Evolutionary conservation across 2,329 filamentous ascomycete species (phyloP), one percentile per base, ranked within the genome.

Genomic region (Penicillium sp.): DNA sequence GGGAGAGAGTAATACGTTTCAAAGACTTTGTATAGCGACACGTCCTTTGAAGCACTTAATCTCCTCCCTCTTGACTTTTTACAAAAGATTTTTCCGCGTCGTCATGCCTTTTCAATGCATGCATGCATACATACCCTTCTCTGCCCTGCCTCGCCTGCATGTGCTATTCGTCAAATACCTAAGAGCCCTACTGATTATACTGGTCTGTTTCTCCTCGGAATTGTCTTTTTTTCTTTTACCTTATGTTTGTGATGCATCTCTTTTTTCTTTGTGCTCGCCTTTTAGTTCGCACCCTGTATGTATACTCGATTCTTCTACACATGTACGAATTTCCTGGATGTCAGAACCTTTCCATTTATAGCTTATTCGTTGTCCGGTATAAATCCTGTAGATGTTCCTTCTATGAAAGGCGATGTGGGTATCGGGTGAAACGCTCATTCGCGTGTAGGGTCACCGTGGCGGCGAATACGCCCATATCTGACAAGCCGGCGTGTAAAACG

Each of bases 251-350:
- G 26, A 54, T 55, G 51, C 51, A 52, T 60, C 33, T 56, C 27
- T 33, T 46, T 19, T 45, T 29, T 14, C n/a, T 8, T 21, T 48
- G 11, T 51, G 39, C 39, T 41, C 39, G 16, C n/a, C 14, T 48
- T 41, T 45, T 27, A 41, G 27, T 50, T 35, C 52, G 37, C 8
- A 54, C 48, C 52, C 44, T 62, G 60, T 60, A 62, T 60, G 55
- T 58, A 60, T 62, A 55, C 37, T 53, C 13, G 43, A 54, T 56
- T 60, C 27, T 29, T 31, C 26, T 48, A 29, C 46, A 46, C 39
- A 45, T 56, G 57, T 47, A 44, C 39, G 47, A 56, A 49, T 45
- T 44, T 50, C 37, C 39, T 35, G 21, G 10, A 11, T 9, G 22
- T 26, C 44, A 44, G 33, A 37, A 22, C 27, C 14, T 22, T 45